phyloP scores from a whole-genome alignment of 495 filamentous ascomycete genomes.

The Schizothecium vesticola region DNA sequence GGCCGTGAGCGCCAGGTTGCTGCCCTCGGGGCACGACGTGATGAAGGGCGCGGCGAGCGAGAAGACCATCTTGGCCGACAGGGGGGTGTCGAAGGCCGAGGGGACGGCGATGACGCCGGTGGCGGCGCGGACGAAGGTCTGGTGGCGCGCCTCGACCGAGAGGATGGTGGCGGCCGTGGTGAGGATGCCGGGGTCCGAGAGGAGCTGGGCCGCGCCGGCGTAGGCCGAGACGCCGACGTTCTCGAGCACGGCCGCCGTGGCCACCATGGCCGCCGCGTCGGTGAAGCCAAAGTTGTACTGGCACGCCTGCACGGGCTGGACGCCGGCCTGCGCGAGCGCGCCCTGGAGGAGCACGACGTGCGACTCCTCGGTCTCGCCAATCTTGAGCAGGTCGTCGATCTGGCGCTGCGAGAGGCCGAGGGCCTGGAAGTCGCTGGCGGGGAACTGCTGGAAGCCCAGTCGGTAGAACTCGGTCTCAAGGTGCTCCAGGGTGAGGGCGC shows the following conservation, averaged over 20 bases:
- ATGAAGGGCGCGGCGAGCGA: conserved; percentile 62
- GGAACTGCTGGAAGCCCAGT: conserved; percentile 56
- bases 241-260: conserved; percentile 55
- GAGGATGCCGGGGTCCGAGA: conserved; percentile 48
- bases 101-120: conserved; percentile 46
- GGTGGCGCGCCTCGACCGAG: conserved; percentile 57
- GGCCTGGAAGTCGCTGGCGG: conserved; percentile 50
- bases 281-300: conserved; percentile 60
- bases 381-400: conserved; percentile 45
- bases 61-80: conserved; percentile 54
- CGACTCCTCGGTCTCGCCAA: conserved; percentile 50
- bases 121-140: conserved; percentile 53
- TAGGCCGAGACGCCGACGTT: conserved; percentile 59
- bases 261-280: conserved; percentile 54
- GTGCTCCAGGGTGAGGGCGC: conserved; percentile 60
- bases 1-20: conserved; percentile 50
- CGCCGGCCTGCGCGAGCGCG: conserved; percentile 50
- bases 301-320: conserved; percentile 54
- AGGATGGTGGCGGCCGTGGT: conserved; percentile 54
- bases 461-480: conserved; percentile 59
- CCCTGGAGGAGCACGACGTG: conserved; percentile 54
- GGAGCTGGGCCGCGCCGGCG: conserved; percentile 56
- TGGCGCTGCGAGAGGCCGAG: conserved; percentile 47
- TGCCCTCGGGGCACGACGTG: conserved; percentile 50
- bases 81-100: conserved; percentile 55